Percentiles rank a stretch among this genome's conserved stretches.
phyloP scores from a whole-genome alignment of 2,329 filamentous ascomycete species.

The Volutella citrinella region DNA sequence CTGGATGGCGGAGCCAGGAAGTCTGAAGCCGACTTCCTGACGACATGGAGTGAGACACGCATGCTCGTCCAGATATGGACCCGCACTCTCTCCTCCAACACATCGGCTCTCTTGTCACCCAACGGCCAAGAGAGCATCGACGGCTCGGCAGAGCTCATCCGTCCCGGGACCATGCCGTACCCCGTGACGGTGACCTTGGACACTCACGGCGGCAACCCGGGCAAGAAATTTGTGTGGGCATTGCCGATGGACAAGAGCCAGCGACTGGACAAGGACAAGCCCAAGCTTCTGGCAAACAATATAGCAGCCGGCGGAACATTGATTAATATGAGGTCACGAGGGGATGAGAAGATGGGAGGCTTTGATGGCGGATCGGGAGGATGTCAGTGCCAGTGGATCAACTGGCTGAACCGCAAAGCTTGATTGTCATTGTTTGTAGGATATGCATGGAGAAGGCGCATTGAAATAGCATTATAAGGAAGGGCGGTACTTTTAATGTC shows the following conservation, averaged over 20 bases:
- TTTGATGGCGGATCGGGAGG: constrained; percentile 63
- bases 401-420: constrained; percentile 36
- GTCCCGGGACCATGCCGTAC: constrained; percentile 61
- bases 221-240: constrained; percentile 52
- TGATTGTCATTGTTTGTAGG: too few species aligned
- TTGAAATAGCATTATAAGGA: background rate
- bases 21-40: constrained; percentile 51
- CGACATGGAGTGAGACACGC: constrained; percentile 59
- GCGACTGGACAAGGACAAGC: constrained; percentile 41
- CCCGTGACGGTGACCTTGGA: constrained; percentile 60
- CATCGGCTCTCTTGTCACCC: constrained; percentile 36
- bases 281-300: constrained; percentile 46
- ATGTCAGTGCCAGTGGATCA: constrained; percentile 60
- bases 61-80: constrained; percentile 68
- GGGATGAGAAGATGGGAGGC: constrained; percentile 51
- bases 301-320: constrained; percentile 48
- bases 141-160: constrained; percentile 29
- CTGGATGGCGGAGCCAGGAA: constrained; percentile 52
- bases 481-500: constrained; percentile 9
- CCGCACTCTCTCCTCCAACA: constrained; percentile 40
- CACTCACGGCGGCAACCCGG: constrained; percentile 57
- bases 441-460: too few species aligned
- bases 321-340: constrained; percentile 48
- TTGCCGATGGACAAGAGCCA: constrained; percentile 48
- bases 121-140: constrained; percentile 27